Conservation (phyloP, 495 filamentous ascomycete species). For the Penicillium nucicola region DNA sequence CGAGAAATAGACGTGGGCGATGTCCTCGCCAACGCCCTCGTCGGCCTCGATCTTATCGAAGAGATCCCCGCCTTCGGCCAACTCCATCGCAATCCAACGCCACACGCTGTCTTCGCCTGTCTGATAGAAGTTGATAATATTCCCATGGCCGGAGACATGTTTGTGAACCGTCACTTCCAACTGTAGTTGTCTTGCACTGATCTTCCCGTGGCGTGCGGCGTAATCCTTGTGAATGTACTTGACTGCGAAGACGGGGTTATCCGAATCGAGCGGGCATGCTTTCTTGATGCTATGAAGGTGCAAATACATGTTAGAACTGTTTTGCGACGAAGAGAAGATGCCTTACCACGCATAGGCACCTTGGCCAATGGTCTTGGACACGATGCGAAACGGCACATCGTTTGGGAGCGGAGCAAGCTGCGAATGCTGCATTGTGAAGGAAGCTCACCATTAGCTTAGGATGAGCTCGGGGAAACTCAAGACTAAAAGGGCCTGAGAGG, state of each 20-base stretch:
- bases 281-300: slow-evolving; percentile 75
- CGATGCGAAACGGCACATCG: slow-evolving; percentile 87
- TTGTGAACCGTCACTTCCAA: slow-evolving; percentile 88
- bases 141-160: slow-evolving; percentile 81
- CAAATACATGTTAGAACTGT: slow-evolving; percentile 4
- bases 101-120: slow-evolving; percentile 85
- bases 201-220: slow-evolving; percentile 80
- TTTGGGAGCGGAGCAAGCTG: slow-evolving; percentile 83
- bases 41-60: slow-evolving; percentile 99
- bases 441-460: neutral
- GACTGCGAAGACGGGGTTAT: slow-evolving; percentile 83
- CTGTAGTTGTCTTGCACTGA: slow-evolving; percentile 80
- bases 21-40: slow-evolving; percentile 84
- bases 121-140: slow-evolving; percentile 89
- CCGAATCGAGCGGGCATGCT: slow-evolving; percentile 66
- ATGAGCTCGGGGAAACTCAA: slow-evolving; percentile 1
- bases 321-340: neutral
- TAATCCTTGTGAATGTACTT: slow-evolving; percentile 99
- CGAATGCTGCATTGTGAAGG: slow-evolving; percentile 60
- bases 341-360: slow-evolving; percentile 96
- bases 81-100: slow-evolving; percentile 98
- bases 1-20: slow-evolving; percentile 93
- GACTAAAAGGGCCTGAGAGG: slow-evolving; percentile 6
- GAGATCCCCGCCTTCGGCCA: slow-evolving; percentile 90
- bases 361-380: slow-evolving; percentile 93